phyloP scores from a whole-genome alignment of 2,329 filamentous ascomycete species.

The Paracoccidioides lutzii region DNA sequence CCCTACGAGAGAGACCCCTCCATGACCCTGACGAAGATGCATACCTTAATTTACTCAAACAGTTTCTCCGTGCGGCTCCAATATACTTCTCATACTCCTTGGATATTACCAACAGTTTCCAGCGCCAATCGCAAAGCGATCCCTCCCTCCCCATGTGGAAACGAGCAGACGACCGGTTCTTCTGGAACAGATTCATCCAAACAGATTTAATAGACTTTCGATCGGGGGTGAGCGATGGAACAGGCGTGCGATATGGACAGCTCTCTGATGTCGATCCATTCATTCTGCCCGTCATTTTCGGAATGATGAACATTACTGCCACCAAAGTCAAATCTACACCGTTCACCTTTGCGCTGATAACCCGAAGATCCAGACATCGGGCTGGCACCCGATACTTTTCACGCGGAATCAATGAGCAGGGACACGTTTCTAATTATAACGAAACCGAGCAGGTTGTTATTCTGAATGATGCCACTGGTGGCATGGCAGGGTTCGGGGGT shows the following conservation, averaged over 20 bases:
- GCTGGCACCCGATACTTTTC: slow-evolving; percentile 92
- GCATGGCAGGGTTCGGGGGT: slow-evolving; percentile 67
- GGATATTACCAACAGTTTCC: slow-evolving; percentile 93
- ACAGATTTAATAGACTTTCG: slow-evolving; percentile 86
- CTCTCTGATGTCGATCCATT: slow-evolving; percentile 76
- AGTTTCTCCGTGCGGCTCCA: slow-evolving; percentile 66
- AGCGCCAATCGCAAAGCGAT: slow-evolving; percentile 74
- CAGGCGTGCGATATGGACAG: slow-evolving; percentile 36
- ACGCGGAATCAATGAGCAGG: slow-evolving; percentile 81
- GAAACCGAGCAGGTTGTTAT: slow-evolving; percentile 92
- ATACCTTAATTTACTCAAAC: slow-evolving; percentile 71
- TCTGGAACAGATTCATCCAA: slow-evolving; percentile 93
- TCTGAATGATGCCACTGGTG: slow-evolving; percentile 66
- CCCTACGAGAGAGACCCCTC: slow-evolving; percentile 80
- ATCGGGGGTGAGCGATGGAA: slow-evolving; percentile 39
- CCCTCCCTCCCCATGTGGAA: slow-evolving; percentile 68
- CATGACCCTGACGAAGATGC: slow-evolving; percentile 90
- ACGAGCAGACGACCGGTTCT: slow-evolving; percentile 91
- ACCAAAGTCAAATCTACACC: slow-evolving; percentile 75
- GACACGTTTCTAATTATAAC: slow-evolving; percentile 97
- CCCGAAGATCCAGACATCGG: slow-evolving; percentile 73
- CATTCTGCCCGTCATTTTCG: slow-evolving; percentile 90
- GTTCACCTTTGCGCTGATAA: slow-evolving; percentile 77
- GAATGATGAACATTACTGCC: slow-evolving; percentile 82
- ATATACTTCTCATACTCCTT: slow-evolving; percentile 98